Percentiles rank a stretch among this genome's conserved stretches.
Conservation (phyloP, 2,329 filamentous ascomycete genomes). For the Penicillium sp. region DNA sequence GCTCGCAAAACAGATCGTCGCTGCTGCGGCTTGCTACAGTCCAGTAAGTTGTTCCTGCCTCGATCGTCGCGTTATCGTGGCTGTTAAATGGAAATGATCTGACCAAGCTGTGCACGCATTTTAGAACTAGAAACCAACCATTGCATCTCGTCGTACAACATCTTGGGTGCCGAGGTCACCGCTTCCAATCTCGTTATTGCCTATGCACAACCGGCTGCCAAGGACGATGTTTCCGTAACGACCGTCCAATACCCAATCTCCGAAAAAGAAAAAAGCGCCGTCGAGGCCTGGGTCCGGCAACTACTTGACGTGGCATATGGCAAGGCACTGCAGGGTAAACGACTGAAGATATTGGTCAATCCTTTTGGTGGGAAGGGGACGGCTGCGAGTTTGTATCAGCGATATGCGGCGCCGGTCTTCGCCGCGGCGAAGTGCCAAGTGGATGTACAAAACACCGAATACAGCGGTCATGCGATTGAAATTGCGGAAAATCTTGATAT, state of each 20-base stretch:
- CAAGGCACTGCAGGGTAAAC: slow-evolving; percentile 64
- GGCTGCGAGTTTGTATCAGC: slow-evolving; percentile 70
- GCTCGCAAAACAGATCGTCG: slow-evolving; percentile 48
- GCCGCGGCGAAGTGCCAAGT: slow-evolving; percentile 74
- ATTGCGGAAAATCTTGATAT: slow-evolving; percentile 74
- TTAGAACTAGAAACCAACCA: slow-evolving; percentile 48
- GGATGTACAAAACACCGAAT: slow-evolving; percentile 69
- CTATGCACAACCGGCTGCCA: slow-evolving; percentile 63
- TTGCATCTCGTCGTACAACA: slow-evolving; percentile 73
- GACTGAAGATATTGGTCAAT: slow-evolving; percentile 86
- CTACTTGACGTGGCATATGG: slow-evolving; percentile 71
- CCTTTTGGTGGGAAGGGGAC: slow-evolving; percentile 81
- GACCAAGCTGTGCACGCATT: neutral
- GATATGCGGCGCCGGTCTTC: slow-evolving; percentile 76
- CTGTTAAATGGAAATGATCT: slow-evolving; percentile 4
- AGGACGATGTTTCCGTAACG: slow-evolving; percentile 59
- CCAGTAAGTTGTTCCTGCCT: slow-evolving; percentile 40
- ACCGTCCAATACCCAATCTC: slow-evolving; percentile 62
- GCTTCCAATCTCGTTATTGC: slow-evolving; percentile 65
- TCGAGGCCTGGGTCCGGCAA: slow-evolving; percentile 60
- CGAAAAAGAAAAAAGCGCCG: slow-evolving; percentile 50
- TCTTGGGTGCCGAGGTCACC: slow-evolving; percentile 74
- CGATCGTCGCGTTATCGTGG: slow-evolving; percentile 11
- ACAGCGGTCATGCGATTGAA: slow-evolving; percentile 73
- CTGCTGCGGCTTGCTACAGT: slow-evolving; percentile 56